These are phyloP conservation scores for Didymella pomorum DNA, from an alignment of 2,329 filamentous ascomycete genomes.

Conservation along the genomic window DNA sequence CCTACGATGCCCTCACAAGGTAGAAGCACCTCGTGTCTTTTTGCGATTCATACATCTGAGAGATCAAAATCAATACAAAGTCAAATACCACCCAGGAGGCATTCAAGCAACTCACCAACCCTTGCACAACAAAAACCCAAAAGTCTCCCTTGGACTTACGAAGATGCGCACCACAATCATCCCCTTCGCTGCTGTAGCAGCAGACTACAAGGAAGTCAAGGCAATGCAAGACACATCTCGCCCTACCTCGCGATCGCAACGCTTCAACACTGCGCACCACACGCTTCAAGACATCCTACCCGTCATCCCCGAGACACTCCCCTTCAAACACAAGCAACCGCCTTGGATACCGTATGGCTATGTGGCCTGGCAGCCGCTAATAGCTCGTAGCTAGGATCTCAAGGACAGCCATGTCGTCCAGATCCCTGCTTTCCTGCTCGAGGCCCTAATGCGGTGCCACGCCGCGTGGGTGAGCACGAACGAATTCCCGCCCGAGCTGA, in stretches of 20 bases:
- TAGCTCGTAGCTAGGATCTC: conserved; percentile 48
- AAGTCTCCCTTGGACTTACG: too few species aligned
- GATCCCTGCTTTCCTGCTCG: background rate
- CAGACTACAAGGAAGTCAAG: conserved; percentile 4
- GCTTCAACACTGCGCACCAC: conserved; percentile 27
- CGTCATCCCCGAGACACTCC: conserved; percentile 7
- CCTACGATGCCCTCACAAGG: too few species aligned
- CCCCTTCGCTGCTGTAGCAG: conserved; percentile 19
- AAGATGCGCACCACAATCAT: conserved; percentile 2
- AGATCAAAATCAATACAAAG: too few species aligned
- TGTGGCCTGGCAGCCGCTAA: conserved; percentile 43
- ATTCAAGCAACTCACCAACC: background rate
- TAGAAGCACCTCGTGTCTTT: too few species aligned
- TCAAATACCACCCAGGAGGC: background rate
- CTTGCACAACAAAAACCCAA: background rate
- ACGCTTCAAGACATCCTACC: conserved; percentile 11
- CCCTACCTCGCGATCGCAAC: conserved; percentile 13
- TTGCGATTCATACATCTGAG: too few species aligned
- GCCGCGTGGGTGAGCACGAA: conserved; percentile 5
- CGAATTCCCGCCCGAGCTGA: conserved; percentile 16
- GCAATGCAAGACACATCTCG: conserved; percentile 12
- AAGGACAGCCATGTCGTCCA: conserved; percentile 1
- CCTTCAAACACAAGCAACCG: conserved; percentile 25
- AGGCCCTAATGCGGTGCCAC: conserved; percentile 6
- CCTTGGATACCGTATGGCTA: conserved; percentile 50